Conservation (phyloP, 2,329 filamentous ascomycete genomes). For the Fusarium nelsonii region DNA sequence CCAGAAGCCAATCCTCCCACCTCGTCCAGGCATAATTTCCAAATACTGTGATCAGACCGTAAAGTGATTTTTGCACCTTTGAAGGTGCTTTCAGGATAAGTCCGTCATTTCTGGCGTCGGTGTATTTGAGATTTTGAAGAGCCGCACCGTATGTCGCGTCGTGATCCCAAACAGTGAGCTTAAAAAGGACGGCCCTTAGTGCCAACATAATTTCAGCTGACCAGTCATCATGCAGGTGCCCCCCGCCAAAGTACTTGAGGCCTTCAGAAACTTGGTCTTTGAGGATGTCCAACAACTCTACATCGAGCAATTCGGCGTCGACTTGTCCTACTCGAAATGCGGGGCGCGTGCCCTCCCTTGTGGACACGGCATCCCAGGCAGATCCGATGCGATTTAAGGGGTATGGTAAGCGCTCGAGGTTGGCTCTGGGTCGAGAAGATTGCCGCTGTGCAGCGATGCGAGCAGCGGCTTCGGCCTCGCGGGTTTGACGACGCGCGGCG, state of each 20-base stretch:
- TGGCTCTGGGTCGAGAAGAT: conserved; percentile 65
- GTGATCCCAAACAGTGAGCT: conserved; percentile 96
- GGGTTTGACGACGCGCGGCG: conserved; percentile 80
- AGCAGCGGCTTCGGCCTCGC: conserved; percentile 74
- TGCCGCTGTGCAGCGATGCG: conserved; percentile 64
- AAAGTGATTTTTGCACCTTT: conserved; percentile 84
- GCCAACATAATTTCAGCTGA: conserved; percentile 84
- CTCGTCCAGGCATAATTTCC: conserved; percentile 92
- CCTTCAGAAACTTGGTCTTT: conserved; percentile 89
- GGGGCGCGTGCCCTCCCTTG: conserved; percentile 82
- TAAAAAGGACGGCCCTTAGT: conserved; percentile 86
- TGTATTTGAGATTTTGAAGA: conserved; percentile 90
- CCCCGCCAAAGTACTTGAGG: conserved; percentile 84
- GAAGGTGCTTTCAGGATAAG: conserved; percentile 76
- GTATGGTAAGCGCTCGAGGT: conserved; percentile 69
- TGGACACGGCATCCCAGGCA: conserved; percentile 78
- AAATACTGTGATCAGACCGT: conserved; percentile 87
- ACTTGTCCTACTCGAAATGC: conserved; percentile 95
- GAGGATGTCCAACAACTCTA: conserved; percentile 88
- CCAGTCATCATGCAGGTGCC: conserved; percentile 85
- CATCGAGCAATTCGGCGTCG: conserved; percentile 93
- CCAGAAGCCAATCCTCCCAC: conserved; percentile 88
- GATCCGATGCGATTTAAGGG: conserved; percentile 71
- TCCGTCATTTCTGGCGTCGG: conserved; percentile 78
- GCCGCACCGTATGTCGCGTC: conserved; percentile 94